phyloP scores from a whole-genome alignment of 306 rosid genomes.

The Arachis stenosperma region DNA sequence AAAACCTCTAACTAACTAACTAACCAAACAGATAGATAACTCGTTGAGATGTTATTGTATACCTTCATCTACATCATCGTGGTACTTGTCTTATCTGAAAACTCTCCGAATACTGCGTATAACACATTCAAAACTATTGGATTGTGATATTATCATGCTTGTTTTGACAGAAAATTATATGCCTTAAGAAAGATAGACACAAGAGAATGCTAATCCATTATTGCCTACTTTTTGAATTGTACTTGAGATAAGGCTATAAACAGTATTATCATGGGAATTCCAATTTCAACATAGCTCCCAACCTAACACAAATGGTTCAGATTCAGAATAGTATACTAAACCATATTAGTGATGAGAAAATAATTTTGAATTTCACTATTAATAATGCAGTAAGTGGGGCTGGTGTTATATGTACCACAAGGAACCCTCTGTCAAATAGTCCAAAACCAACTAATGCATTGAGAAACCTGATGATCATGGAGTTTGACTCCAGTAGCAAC shows the following conservation, averaged over 20 bases:
- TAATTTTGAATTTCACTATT: slow-evolving; percentile 1
- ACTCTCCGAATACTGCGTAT: slow-evolving; percentile 67
- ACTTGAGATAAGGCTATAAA: too few relatives aligned
- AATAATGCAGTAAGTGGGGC: slow-evolving; percentile 22
- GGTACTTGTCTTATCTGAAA: slow-evolving; percentile 73
- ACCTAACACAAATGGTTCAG: slow-evolving; percentile 56
- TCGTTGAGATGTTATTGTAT: too few relatives aligned
- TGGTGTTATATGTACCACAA: slow-evolving; percentile 64
- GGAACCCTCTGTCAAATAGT: slow-evolving; percentile 96
- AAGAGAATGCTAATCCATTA: too few relatives aligned
- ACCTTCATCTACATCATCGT: slow-evolving; percentile 11
- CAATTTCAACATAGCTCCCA: slow-evolving; percentile 68
- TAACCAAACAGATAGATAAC: too few relatives aligned
- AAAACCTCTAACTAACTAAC: too few relatives aligned
- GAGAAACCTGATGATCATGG: slow-evolving; percentile 66
- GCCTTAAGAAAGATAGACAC: too few relatives aligned
- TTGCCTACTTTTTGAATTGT: too few relatives aligned
- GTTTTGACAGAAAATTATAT: too few relatives aligned
- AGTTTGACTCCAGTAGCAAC: too few relatives aligned
- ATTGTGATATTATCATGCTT: too few relatives aligned
- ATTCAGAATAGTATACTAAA: slow-evolving; percentile 22
- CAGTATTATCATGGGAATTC: too few relatives aligned
- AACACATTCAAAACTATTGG: background rate
- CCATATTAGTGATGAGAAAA: background rate
- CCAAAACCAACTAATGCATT: slow-evolving; percentile 97